Conservation (phyloP, 2,329 filamentous ascomycete genomes). For the Colletotrichum tabaci region DNA sequence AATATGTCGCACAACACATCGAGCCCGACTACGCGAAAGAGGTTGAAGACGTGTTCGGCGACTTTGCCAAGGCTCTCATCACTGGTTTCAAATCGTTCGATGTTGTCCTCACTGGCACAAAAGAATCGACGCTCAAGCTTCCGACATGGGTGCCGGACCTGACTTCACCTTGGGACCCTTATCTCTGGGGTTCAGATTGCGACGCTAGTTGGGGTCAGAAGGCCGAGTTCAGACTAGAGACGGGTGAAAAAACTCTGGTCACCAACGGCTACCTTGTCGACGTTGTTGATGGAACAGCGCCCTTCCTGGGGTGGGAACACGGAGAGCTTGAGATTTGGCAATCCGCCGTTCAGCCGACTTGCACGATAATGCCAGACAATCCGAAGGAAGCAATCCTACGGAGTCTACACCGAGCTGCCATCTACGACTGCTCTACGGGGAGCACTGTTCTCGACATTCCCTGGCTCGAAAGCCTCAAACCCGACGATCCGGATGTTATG, state of each 20-base stretch:
- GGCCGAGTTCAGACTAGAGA: constrained; percentile 7
- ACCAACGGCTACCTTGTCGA: constrained; percentile 26
- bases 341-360: not conserved
- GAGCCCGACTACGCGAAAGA: constrained; percentile 28
- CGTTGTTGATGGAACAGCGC: constrained; percentile 19
- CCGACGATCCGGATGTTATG: constrained; percentile 12
- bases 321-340: constrained; percentile 18
- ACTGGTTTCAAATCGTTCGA: constrained; percentile 28
- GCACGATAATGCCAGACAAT: not conserved
- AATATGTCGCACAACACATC: constrained; percentile 24
- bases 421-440: constrained; percentile 7
- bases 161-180: constrained; percentile 31
- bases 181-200: constrained; percentile 32
- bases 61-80: constrained; percentile 27
- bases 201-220: constrained; percentile 33
- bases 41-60: constrained; percentile 23
- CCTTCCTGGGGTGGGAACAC: constrained; percentile 23
- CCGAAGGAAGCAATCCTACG: constrained; percentile 20
- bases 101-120: constrained; percentile 26
- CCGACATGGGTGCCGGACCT: constrained; percentile 33
- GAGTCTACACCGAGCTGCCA: constrained; percentile 22
- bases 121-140: constrained; percentile 18
- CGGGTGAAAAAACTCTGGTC: not conserved
- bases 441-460: constrained; percentile 30
- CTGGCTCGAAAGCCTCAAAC: constrained; percentile 22